A percentile compares a stretch with the other conserved stretches of the same genome.
Conservation (phyloP, 345 rosid species). For the Hypericum perforatum region DNA sequence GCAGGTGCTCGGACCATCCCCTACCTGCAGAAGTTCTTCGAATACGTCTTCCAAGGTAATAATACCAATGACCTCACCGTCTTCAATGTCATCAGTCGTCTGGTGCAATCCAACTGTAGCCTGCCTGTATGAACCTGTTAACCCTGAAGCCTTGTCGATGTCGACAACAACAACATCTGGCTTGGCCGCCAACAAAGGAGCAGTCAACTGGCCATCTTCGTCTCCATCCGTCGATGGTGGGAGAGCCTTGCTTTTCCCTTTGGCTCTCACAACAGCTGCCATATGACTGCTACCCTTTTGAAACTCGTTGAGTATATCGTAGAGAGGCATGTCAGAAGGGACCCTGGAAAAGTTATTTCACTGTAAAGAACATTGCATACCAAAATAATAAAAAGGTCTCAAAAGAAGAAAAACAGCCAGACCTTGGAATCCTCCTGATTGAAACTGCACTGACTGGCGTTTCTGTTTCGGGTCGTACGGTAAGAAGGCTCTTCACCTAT, state of each 20-base stretch:
- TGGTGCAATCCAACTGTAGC: slow-evolving; percentile 33
- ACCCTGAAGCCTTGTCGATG: slow-evolving; percentile 41
- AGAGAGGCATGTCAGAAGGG: slow-evolving; percentile 93
- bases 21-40: slow-evolving; percentile 86
- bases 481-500: slow-evolving; percentile 91
- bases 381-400: background rate
- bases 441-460: slow-evolving; percentile 85
- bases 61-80: slow-evolving; percentile 88
- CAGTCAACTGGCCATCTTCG: slow-evolving; percentile 32
- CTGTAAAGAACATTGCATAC: slow-evolving; percentile 1
- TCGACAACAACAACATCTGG: slow-evolving; percentile 48
- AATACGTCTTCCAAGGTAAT: slow-evolving; percentile 96
- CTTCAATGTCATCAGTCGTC: slow-evolving; percentile 64
- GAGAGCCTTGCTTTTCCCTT: slow-evolving; percentile 43
- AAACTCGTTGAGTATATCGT: slow-evolving; percentile 92
- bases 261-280: slow-evolving; percentile 94
- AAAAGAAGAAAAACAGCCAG: slow-evolving; percentile 3
- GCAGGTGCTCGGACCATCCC: slow-evolving; percentile 1
- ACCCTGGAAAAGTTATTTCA: slow-evolving; percentile 43
- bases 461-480: slow-evolving; percentile 93
- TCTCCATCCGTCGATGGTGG: slow-evolving; percentile 29
- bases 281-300: slow-evolving; percentile 99
- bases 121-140: slow-evolving; percentile 20
- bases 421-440: slow-evolving; percentile 93
- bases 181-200: slow-evolving; percentile 52